These are phyloP conservation scores for Candida vaughaniae DNA, from an alignment of 805 yeast genomes.

Conservation along the genomic window DNA sequence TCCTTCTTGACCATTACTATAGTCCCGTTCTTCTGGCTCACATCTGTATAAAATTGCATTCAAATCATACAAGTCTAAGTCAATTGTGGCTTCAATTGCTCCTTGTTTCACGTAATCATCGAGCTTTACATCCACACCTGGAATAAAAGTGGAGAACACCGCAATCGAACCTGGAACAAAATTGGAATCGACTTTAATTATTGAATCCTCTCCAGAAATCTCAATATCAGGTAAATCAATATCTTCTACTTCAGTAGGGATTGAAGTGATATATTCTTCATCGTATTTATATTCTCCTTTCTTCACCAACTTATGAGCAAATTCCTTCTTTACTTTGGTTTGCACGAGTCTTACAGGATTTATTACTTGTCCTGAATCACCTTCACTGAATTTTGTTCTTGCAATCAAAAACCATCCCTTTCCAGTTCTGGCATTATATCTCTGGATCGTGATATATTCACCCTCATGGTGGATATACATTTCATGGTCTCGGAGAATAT, in stretches of 20 bases:
- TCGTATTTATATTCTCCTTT: conserved; percentile 48
- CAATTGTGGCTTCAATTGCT: conserved; percentile 68
- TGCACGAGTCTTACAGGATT: conserved; percentile 62
- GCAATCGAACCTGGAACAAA: conserved; percentile 94
- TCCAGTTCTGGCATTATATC: conserved; percentile 81
- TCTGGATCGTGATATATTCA: conserved; percentile 86
- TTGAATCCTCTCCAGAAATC: conserved; percentile 46
- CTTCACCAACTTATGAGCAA: conserved; percentile 55
- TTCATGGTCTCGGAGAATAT: conserved; percentile 61
- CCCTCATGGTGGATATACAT: conserved; percentile 94
- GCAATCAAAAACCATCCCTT: conserved; percentile 88
- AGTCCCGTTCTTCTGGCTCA: conserved; percentile 86
- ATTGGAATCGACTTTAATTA: conserved; percentile 53
- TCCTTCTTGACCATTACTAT: conserved; percentile 69
- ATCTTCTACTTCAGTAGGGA: conserved; percentile 61
- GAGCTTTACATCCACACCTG: conserved; percentile 61
- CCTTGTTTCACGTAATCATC: conserved; percentile 72
- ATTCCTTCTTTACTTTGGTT: conserved; percentile 54
- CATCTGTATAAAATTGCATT: conserved; percentile 74
- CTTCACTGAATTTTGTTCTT: conserved; percentile 65
- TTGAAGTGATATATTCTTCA: conserved; percentile 49
- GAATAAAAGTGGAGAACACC: conserved; percentile 68
- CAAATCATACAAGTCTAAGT: conserved; percentile 63
- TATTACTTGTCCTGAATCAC: conserved; percentile 49
- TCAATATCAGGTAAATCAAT: conserved; percentile 51